Evolutionary conservation across 2,329 filamentous ascomycete genomes (phyloP), one percentile per base, ranked within the genome.

Genomic region (Colletotrichum sublineola): DNA sequence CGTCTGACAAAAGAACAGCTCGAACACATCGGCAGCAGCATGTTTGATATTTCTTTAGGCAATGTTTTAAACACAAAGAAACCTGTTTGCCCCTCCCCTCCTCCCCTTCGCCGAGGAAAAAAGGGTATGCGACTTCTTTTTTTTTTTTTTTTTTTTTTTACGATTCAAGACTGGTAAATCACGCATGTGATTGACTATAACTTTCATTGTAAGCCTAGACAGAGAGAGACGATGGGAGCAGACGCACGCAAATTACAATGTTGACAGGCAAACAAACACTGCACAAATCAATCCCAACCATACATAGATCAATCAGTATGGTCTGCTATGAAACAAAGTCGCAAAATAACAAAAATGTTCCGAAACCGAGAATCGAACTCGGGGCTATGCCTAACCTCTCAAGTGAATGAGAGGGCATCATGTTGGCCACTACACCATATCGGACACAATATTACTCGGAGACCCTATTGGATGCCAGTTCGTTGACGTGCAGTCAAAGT

Each of bases 381-480:
- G 65, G 65, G 65, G 65, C 65, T 68, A 68, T 68, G 65, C 65
- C 65, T 68, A 56, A 38, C 57, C 57, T 68, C 38, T 12, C 57
- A 46, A 3, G 1, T 24, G 1, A 9, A 33, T 68, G 65, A 68
- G 65, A 68, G 65, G 65, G 65, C 65, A 68, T 68, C 65, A 68
- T 68, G 65, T 68, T 68, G 65, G 65, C 65, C 65, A 68, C 65
- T 68, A 68, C 65, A 68, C 65, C 65, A 68, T 68, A 68, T 68
- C 65, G 65, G 65, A 68, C 24, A 24, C 24, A 24, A 24, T 24
- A 24, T 24, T 24, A 24, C 24, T 1, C 24, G 24, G 24, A 24
- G 24, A 24, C 24, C 24, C 24, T 24, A 24, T 24, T 24, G 24
- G 1, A 24, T 24, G 24, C 24, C 24, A 1, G 24, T 24, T 24